phyloP scores from a whole-genome alignment of 2,329 filamentous ascomycete genomes.

The Pseudophaeomoniella oleicola region DNA sequence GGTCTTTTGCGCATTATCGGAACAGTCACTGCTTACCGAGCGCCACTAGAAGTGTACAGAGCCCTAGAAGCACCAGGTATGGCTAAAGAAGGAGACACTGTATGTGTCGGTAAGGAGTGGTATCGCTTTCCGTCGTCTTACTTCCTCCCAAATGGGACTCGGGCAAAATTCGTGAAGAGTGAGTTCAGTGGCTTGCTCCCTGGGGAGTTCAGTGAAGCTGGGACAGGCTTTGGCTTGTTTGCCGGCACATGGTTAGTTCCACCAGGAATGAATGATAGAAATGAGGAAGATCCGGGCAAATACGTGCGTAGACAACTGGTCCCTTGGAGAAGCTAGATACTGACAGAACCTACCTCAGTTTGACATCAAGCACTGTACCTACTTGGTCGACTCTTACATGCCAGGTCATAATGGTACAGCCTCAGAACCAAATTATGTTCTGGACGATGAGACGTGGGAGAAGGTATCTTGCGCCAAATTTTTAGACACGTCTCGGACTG shows the following conservation, averaged over 20 bases:
- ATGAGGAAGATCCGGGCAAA: constrained; percentile 74
- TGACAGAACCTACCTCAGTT: constrained; percentile 33
- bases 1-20: constrained; percentile 61
- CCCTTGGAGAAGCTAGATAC: too few relatives aligned
- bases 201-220: constrained; percentile 72
- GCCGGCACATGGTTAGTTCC: constrained; percentile 75
- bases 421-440: constrained; percentile 67
- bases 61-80: constrained; percentile 33
- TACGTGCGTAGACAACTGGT: constrained; percentile 58
- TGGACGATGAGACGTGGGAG: constrained; percentile 65
- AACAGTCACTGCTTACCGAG: constrained; percentile 66
- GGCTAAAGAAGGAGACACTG: constrained; percentile 46
- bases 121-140: constrained; percentile 93
- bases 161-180: constrained; percentile 78
- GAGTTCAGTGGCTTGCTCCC: constrained; percentile 82
- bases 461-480: constrained; percentile 61
- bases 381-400: constrained; percentile 78
- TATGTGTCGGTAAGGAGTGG: constrained; percentile 96
- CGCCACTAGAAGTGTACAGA: constrained; percentile 53
- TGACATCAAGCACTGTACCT: constrained; percentile 60
- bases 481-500: constrained; percentile 63
- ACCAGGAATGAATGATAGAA: constrained; percentile 79
- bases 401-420: constrained; percentile 43
- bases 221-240: constrained; percentile 55
- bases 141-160: constrained; percentile 70